Evolutionary conservation across 2,329 filamentous ascomycete genomes (phyloP).

Genomic region (Aspergillus fumigatus): DNA sequence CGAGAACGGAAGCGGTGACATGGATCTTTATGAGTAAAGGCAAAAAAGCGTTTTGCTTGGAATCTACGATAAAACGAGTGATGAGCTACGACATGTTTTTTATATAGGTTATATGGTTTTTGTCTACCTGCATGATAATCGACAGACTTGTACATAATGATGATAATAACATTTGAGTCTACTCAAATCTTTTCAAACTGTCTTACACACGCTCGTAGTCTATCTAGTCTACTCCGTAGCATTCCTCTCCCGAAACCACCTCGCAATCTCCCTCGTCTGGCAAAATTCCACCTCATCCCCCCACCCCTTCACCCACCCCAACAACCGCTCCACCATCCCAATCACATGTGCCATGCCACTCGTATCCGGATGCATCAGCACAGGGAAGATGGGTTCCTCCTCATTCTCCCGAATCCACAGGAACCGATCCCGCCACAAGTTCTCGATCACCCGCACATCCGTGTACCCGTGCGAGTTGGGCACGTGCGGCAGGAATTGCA

Average conservation of each 20-base stretch:
- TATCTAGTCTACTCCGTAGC: neutral
- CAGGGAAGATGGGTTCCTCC: constrained; percentile 43
- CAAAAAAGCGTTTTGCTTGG: neutral
- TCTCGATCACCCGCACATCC: constrained; percentile 52
- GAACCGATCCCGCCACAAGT: constrained; percentile 59
- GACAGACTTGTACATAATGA: neutral
- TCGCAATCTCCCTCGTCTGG: constrained; percentile 27
- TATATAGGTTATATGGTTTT: too few relatives aligned
- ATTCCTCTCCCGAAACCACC: constrained; percentile 20
- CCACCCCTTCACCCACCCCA: constrained; percentile 47
- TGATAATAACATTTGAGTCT: neutral
- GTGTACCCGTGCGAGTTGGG: constrained; percentile 57
- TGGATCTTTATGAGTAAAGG: constrained; percentile 58
- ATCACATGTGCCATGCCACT: constrained; percentile 59
- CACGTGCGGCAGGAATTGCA: constrained; percentile 41
- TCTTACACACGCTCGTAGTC: too few relatives aligned
- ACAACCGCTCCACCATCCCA: constrained; percentile 52
- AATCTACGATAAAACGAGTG: neutral
- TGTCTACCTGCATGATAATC: neutral
- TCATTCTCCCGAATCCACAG: constrained; percentile 50
- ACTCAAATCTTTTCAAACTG: too few relatives aligned
- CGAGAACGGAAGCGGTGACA: constrained; percentile 53
- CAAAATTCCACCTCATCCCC: constrained; percentile 29
- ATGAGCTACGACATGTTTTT: neutral
- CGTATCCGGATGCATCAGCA: constrained; percentile 56